Evolutionary conservation across 768 basidiomycete species (phyloP), one percentile per base, ranked within the genome.

Genomic region (Suillus hirtellus): DNA sequence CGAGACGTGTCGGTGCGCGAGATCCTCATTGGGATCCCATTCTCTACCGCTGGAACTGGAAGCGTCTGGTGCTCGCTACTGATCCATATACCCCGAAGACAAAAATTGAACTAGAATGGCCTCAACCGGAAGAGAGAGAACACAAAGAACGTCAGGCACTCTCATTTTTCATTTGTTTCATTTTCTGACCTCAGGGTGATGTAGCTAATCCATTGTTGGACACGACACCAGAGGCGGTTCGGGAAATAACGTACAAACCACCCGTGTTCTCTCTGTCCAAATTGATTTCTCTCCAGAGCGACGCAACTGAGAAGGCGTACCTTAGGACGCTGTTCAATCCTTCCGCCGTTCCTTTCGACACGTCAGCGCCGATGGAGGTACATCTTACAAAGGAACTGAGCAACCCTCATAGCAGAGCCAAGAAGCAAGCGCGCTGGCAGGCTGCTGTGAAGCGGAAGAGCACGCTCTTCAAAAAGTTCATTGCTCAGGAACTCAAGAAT

Each of bases 341-440:
- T 12, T 70, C 70, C 34, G 75, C 76, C 35, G 69, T 72, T n/a
- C 70, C 81, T 35, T 82, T 82, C 65, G 81, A 86, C 37, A 80
- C 81, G 12, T 74, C 80, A 15, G 77, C 79, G 11, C 89, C 90
- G 14, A 80, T 91, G 64, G 93, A 95, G 71, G 70, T 82, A 27
- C 85, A 86, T 70, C 75, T 95, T 62, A 71, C 78, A 52, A 82
- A 83, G 65, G 93, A 95, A 70, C 84, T 95, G 44, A 81, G 90
- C 34, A 93, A 93, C 73, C 92, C 92, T 31, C 89, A 93, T 70
- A 86, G 89, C 14, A 87, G 90, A 21, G 89, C 92, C 10, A 93
- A 91, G 80, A 93, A 90, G 73, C 87, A 90, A 69, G 79, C 79
- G 56, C 85, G 93, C 66, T 94, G 89, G 89, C 85, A 90, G 72